Conservation (phyloP, 2,329 filamentous ascomycete species). For the Ascochyta koolunga region DNA sequence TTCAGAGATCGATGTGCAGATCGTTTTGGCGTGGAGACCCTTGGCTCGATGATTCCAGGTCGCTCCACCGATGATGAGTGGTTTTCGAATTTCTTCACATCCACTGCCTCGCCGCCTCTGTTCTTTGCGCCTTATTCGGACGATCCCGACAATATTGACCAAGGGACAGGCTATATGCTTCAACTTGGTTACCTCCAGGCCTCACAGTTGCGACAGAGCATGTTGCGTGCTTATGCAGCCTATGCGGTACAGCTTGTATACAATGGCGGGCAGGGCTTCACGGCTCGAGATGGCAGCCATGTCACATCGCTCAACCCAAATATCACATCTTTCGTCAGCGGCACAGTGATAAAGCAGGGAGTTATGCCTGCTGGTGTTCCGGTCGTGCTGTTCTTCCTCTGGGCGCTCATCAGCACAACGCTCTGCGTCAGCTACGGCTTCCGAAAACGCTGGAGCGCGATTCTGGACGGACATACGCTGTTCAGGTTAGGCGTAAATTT, state of each 20-base stretch:
- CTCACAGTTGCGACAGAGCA: constrained; percentile 1
- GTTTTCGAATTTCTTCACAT: constrained; percentile 5
- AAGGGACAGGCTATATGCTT: not conserved
- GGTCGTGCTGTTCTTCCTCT: constrained; percentile 4
- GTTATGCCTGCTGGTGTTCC: constrained; percentile 3
- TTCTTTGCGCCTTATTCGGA: constrained; percentile 4
- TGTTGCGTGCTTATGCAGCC: constrained; percentile 3
- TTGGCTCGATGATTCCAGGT: not conserved
- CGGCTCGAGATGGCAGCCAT: not conserved
- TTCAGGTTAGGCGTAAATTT: constrained; percentile 8
- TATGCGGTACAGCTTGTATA: constrained; percentile 15
- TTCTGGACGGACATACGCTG: constrained; percentile 15
- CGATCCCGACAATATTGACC: not conserved
- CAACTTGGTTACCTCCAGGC: constrained; percentile 8
- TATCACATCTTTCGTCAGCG: constrained; percentile 3
- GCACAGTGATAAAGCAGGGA: constrained; percentile 2
- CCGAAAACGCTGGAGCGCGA: constrained; percentile 13
- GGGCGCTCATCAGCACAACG: constrained; percentile 1
- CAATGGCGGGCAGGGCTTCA: constrained; percentile 14
- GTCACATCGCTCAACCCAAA: not conserved
- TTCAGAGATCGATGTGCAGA: not conserved
- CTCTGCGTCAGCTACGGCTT: constrained; percentile 9
- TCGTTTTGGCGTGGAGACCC: not conserved
- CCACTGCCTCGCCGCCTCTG: constrained; percentile 1
- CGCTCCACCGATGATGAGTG: not conserved